Conservation (phyloP, 2,329 filamentous ascomycete genomes). For the Aspergillus sp. region DNA sequence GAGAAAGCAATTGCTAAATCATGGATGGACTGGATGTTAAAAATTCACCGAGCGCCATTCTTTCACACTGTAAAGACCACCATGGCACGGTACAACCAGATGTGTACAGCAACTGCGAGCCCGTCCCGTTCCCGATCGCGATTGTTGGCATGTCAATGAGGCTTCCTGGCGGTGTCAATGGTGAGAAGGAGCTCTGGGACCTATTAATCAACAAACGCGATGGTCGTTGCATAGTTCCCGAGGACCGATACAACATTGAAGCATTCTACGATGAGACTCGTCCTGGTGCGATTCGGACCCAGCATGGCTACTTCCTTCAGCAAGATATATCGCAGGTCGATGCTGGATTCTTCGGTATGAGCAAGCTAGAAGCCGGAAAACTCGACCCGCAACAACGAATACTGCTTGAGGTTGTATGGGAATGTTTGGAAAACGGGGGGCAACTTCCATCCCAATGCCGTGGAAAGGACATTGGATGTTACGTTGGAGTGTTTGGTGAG, state of each 20-base stretch:
- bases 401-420: slow-evolving; percentile 36
- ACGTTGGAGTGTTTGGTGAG: slow-evolving; percentile 27
- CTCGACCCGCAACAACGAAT: slow-evolving; percentile 39
- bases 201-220: slow-evolving; percentile 17
- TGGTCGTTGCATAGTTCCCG: slow-evolving; percentile 20
- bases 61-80: too few relatives aligned
- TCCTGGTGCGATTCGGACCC: slow-evolving; percentile 4
- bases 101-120: too few relatives aligned
- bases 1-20: too few relatives aligned
- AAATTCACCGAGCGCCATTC: too few relatives aligned
- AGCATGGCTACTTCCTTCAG: slow-evolving; percentile 28
- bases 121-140: slow-evolving; percentile 8
- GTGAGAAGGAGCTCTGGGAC: slow-evolving; percentile 18
- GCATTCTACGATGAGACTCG: slow-evolving; percentile 19
- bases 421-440: slow-evolving; percentile 36
- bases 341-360: slow-evolving; percentile 31
- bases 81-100: too few relatives aligned
- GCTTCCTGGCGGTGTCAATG: slow-evolving; percentile 19
- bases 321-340: neutral
- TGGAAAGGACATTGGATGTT: slow-evolving; percentile 34
- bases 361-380: slow-evolving; percentile 24
- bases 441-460: slow-evolving; percentile 24
- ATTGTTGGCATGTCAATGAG: slow-evolving; percentile 22
- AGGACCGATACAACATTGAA: slow-evolving; percentile 26
- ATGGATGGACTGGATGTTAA: too few relatives aligned